phyloP scores from a whole-genome alignment of 345 rosid genomes.

The Murraya koenigii region DNA sequence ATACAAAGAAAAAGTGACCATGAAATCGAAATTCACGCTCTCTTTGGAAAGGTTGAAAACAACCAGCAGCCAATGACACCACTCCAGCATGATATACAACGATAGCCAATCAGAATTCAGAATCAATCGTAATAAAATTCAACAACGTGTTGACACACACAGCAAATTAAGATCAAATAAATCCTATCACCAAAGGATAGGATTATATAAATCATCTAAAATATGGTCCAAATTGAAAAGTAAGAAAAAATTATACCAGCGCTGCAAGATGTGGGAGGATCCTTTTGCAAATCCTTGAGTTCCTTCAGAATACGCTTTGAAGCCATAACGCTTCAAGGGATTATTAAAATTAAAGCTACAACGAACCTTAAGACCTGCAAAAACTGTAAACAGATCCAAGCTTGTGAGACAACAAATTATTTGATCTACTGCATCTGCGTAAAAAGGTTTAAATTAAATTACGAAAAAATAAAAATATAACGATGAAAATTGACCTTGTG shows the following conservation, averaged over 20 bases:
- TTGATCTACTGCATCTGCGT: not conserved
- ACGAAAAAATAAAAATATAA: not conserved
- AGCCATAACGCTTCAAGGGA: slow-evolving; percentile 29
- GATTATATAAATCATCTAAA: not conserved
- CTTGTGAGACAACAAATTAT: not conserved
- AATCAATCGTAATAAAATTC: not conserved
- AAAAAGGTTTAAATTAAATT: not conserved
- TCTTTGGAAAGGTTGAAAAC: not conserved
- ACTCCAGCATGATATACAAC: not conserved
- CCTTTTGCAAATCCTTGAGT: slow-evolving; percentile 46
- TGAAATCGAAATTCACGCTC: not conserved
- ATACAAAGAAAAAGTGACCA: not conserved
- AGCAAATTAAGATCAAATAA: not conserved
- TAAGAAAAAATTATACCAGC: slow-evolving; percentile 24
- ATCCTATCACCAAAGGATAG: not conserved
- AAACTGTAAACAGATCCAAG: not conserved
- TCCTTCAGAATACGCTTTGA: slow-evolving; percentile 49
- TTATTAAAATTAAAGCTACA: not conserved
- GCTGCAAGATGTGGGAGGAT: slow-evolving; percentile 50
- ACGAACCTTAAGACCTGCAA: not conserved
- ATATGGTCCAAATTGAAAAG: not conserved
- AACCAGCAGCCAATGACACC: not conserved
- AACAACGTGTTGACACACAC: not conserved
- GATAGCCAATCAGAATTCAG: not conserved
- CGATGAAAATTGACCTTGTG: not conserved